Base-by-base conservation (phyloP, 768 basidiomycete species). In the Suillus bovinus region DNA sequence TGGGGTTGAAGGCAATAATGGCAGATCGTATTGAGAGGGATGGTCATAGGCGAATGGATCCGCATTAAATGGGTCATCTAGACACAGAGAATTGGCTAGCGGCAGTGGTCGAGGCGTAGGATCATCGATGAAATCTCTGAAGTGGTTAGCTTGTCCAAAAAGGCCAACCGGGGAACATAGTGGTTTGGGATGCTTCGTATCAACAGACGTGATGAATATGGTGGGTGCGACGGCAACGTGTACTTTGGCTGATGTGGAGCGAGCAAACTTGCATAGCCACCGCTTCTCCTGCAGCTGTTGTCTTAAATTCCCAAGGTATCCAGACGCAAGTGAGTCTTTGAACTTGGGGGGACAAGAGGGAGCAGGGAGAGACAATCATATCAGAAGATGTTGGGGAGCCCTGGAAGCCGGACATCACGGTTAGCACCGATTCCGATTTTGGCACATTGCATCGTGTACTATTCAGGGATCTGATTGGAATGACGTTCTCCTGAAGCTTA, bases 321-420 rank as follows among this genome's bases (percentile, higher is more conserved):
- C 50, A 52, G 50, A 52, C 29, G 50, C 50, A 33, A 33, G 29
- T 0, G 50, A 33, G 20, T 52, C 50, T 13, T 52, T 52, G 31
- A 52, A 52, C 50, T 31, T 52, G 5, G 31, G 31, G 11, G 31
- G 5, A 31, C 11, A 33, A 52, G 13, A 31, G 20, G 50, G 50
- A 52, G 50, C 50, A n/a, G 50, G 50, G 50, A 52, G 50, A 52
- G 50, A 52, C 31, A n/a, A 33, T 4, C 50, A 52, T 52, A 6
- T 52, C 50, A n/a, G 50, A 52, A 13, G 50, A 31, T 1, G 50
- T 29, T 50, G 27, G 49, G 10, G 49, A 50, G 29, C 4, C 29
- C 17, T 50, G 27, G 49, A 5, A 50, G 9, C 29, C 5, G 16
- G 27, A 50, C 5, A 1, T 29, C 49, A 29, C 49, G 8, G 27